Percentiles rank a stretch among this genome's conserved stretches.
Conservation (phyloP, 306 rosid genomes). For the Urtica urens region DNA sequence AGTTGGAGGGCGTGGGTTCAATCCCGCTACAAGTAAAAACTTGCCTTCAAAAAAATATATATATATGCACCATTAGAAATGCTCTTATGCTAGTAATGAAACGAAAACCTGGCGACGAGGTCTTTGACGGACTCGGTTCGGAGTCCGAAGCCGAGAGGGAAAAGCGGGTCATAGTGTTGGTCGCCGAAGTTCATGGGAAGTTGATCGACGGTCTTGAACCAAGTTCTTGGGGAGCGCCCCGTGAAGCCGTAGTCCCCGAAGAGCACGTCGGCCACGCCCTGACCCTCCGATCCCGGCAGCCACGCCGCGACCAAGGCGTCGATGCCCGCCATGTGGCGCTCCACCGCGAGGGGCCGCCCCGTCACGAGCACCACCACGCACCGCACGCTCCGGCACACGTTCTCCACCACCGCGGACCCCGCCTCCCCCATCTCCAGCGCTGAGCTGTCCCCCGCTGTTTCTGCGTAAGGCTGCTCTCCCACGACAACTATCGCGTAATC, state of each 20-base stretch:
- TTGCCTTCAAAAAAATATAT: not conserved
- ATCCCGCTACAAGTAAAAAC: not conserved
- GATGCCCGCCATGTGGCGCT: conserved; percentile 55
- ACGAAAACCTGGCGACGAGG: conserved; percentile 39
- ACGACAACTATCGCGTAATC: conserved; percentile 70
- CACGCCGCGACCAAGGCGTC: conserved; percentile 83
- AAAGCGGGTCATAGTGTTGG: conserved; percentile 91
- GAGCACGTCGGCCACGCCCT: conserved; percentile 76
- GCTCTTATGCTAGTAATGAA: not conserved
- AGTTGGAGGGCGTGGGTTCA: not conserved
- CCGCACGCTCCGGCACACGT: conserved; percentile 54
- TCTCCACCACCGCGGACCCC: conserved; percentile 52
- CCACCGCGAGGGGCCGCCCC: conserved; percentile 78
- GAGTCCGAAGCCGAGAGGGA: conserved; percentile 71
- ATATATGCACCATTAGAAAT: not conserved
- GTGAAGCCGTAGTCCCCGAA: conserved; percentile 77
- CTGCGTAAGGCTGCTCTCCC: conserved; percentile 83
- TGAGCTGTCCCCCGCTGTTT: conserved; percentile 62
- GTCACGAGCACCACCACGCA: conserved; percentile 64
- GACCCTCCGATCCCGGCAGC: conserved; percentile 93
- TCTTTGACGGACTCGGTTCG: conserved; percentile 56
- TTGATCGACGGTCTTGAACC: conserved; percentile 82
- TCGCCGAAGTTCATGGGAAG: conserved; percentile 86
- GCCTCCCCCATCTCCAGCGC: conserved; percentile 57
- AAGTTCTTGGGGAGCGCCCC: conserved; percentile 83